phyloP scores from a whole-genome alignment of 2,329 filamentous ascomycete genomes.

The Arthroderma uncinatum region DNA sequence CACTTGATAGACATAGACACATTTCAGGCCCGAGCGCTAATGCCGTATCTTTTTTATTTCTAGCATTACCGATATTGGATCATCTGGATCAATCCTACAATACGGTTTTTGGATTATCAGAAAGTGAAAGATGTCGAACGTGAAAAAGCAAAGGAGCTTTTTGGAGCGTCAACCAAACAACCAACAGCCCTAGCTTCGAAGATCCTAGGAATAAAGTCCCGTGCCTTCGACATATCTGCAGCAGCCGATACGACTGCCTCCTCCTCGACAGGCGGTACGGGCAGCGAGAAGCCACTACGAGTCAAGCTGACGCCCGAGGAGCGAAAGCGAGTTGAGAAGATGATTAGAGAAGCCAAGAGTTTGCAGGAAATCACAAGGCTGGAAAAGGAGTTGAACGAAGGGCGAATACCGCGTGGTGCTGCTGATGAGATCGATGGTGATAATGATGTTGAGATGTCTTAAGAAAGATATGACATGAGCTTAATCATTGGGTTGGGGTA shows the following conservation, averaged over 20 bases:
- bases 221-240: conserved; percentile 50
- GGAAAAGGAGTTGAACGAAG: conserved; percentile 87
- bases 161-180: conserved; percentile 59
- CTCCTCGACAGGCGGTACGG: conserved; percentile 27
- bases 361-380: conserved; percentile 79
- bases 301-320: conserved; percentile 83
- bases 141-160: conserved; percentile 62
- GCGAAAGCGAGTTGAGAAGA: conserved; percentile 69
- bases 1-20: neutral
- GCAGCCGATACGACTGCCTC: conserved; percentile 28
- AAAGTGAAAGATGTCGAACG: conserved; percentile 86
- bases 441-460: conserved; percentile 29
- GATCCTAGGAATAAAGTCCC: conserved; percentile 78
- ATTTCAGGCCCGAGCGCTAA: neutral
- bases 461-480: conserved; percentile 13
- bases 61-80: conserved; percentile 90
- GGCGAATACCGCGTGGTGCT: conserved; percentile 61
- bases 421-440: conserved; percentile 26
- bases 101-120: conserved; percentile 84
- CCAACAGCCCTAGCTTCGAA: conserved; percentile 71
- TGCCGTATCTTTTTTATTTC: neutral
- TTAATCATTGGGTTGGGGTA: neutral
- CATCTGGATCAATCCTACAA: conserved; percentile 70
- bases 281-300: conserved; percentile 54
- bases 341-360: conserved; percentile 80